These are phyloP conservation scores for Aspergillus candidus DNA, from an alignment of 2,329 filamentous ascomycete species.

Conservation along the genomic window DNA sequence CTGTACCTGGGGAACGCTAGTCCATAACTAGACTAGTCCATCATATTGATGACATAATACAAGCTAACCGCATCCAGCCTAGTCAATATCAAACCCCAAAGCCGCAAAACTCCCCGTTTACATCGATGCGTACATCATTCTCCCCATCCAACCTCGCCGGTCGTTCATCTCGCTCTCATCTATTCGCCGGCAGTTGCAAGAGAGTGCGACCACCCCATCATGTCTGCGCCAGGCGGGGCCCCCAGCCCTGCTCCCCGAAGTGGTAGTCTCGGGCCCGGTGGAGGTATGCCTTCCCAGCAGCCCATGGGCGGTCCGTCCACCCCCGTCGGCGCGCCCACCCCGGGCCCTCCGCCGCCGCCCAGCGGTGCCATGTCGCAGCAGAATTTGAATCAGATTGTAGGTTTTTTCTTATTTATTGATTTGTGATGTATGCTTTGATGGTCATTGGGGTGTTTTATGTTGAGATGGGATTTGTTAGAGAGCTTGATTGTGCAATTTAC, in stretches of 20 bases:
- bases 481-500: background rate
- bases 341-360: conserved; percentile 27
- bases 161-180: background rate
- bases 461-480: too few relatives aligned
- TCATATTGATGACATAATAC: background rate
- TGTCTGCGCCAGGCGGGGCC: conserved; percentile 43
- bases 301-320: conserved; percentile 41
- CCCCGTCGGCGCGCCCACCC: conserved; percentile 41
- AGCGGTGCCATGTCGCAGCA: conserved; percentile 64
- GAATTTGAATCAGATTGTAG: conserved; percentile 92
- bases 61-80: conserved; percentile 1
- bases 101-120: conserved; percentile 10
- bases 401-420: conserved; percentile 32
- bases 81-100: conserved; percentile 21
- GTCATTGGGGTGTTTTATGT: background rate
- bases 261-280: conserved; percentile 43
- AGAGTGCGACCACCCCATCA: conserved; percentile 16
- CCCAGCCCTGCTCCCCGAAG: conserved; percentile 45
- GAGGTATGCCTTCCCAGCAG: conserved; percentile 44
- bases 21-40: conserved; percentile 1
- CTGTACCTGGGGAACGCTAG: conserved; percentile 1
- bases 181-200: background rate
- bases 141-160: conserved; percentile 1
- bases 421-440: conserved; percentile 4
- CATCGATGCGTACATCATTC: conserved; percentile 5